phyloP scores from a whole-genome alignment of 2,329 filamentous ascomycete species.

The Zelopaecilomyces penicillatus region DNA sequence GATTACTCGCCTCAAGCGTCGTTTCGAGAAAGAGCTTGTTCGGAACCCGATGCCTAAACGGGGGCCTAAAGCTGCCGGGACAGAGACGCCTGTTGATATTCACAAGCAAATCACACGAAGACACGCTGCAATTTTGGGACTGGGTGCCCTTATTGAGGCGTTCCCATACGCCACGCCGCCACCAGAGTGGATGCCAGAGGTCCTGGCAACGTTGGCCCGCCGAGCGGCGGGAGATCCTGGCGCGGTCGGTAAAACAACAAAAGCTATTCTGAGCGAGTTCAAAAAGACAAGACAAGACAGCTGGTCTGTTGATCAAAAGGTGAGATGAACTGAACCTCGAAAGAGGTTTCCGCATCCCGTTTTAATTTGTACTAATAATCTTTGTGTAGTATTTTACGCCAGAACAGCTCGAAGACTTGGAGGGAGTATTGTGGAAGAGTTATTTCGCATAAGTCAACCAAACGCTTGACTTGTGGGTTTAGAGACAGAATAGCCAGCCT shows the following conservation, averaged over 20 bases:
- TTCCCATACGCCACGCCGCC: conserved; percentile 95
- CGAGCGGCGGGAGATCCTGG: conserved; percentile 83
- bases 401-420: conserved; percentile 89
- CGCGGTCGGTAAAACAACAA: conserved; percentile 91
- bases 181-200: conserved; percentile 87
- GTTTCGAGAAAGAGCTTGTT: conserved; percentile 70
- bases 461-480: neutral
- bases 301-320: conserved; percentile 97
- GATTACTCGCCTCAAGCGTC: conserved; percentile 64
- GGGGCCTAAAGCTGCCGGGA: conserved; percentile 49
- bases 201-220: conserved; percentile 75
- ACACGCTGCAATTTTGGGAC: conserved; percentile 83
- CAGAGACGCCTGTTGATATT: conserved; percentile 60
- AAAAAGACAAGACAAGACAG: conserved; percentile 99
- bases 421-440: conserved; percentile 98
- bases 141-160: conserved; percentile 86
- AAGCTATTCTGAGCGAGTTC: conserved; percentile 89
- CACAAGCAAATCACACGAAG: conserved; percentile 72
- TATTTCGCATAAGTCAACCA: conserved; percentile 70
- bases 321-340: conserved; percentile 35
- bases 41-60: conserved; percentile 82
- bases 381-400: conserved; percentile 63
- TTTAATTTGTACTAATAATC: neutral
- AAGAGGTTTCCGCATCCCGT: too few relatives aligned
- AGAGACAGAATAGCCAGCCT: too few relatives aligned